Evolutionary conservation across 2,329 filamentous ascomycete genomes (phyloP).

Genomic region (Xylaria sp.): DNA sequence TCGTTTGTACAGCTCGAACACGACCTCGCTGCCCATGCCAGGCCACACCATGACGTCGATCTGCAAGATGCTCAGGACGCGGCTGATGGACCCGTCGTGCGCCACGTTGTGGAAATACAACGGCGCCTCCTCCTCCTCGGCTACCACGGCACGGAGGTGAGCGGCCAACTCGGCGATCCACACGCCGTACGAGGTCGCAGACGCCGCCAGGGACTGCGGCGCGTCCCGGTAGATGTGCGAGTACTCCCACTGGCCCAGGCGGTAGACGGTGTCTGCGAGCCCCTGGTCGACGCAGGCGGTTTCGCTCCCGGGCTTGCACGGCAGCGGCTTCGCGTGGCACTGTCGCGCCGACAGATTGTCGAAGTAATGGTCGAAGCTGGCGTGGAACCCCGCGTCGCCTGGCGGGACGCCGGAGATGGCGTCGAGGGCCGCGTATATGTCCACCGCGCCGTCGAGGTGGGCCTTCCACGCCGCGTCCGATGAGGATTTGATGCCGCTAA

Average conservation of each 20-base stretch:
- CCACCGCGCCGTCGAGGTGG: constrained; percentile 63
- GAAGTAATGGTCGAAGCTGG: constrained; percentile 79
- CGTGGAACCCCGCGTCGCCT: constrained; percentile 67
- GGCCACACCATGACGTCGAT: constrained; percentile 81
- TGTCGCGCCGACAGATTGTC: constrained; percentile 82
- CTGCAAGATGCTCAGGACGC: constrained; percentile 73
- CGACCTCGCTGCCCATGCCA: constrained; percentile 79
- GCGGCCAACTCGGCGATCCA: constrained; percentile 74
- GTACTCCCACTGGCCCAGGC: constrained; percentile 82
- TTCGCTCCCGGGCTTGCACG: constrained; percentile 62
- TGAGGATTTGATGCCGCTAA: constrained; percentile 51
- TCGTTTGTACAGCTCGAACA: constrained; percentile 71
- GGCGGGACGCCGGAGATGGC: constrained; percentile 67
- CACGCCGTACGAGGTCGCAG: constrained; percentile 68
- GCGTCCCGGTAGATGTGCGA: constrained; percentile 76
- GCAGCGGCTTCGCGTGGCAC: constrained; percentile 75
- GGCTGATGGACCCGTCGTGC: constrained; percentile 75
- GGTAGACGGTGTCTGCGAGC: constrained; percentile 72
- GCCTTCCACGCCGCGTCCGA: constrained; percentile 61
- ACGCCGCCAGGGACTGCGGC: constrained; percentile 64
- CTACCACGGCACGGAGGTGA: constrained; percentile 63
- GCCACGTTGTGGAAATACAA: constrained; percentile 78
- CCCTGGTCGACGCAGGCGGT: constrained; percentile 64
- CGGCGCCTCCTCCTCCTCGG: constrained; percentile 42
- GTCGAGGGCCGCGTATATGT: constrained; percentile 67